phyloP scores from a whole-genome alignment of 2,329 filamentous ascomycete species.

The Neofusicoccum cordaticola region DNA sequence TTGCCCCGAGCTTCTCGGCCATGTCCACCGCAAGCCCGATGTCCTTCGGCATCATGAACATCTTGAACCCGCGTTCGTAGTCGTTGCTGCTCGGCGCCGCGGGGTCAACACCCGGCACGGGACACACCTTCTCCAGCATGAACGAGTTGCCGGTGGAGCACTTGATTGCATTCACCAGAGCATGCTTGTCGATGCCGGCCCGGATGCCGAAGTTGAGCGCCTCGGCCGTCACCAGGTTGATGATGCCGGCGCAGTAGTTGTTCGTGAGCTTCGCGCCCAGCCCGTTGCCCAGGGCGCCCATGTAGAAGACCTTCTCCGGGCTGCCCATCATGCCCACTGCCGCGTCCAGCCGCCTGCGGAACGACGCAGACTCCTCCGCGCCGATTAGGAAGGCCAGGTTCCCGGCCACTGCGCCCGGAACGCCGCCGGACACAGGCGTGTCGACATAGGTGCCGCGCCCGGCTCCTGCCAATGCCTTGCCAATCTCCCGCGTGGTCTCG shows the following conservation, averaged over 20 bases:
- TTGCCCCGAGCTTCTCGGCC: conserved; percentile 27
- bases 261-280: conserved; percentile 34
- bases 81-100: conserved; percentile 38
- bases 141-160: conserved; percentile 32
- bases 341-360: conserved; percentile 20
- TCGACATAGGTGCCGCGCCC: conserved; percentile 29
- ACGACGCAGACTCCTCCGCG: not conserved
- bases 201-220: conserved; percentile 31
- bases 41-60: conserved; percentile 37
- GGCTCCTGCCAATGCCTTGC: conserved; percentile 19
- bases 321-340: conserved; percentile 26
- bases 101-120: conserved; percentile 33
- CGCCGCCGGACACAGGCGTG: conserved; percentile 33
- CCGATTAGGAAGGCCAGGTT: conserved; percentile 30
- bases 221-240: conserved; percentile 32
- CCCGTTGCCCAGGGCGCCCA: conserved; percentile 28
- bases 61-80: conserved; percentile 33
- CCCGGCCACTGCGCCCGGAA: conserved; percentile 30
- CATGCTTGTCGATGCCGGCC: conserved; percentile 29
- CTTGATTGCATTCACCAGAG: conserved; percentile 29
- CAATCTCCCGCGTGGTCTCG: conserved; percentile 27
- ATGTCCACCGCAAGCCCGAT: conserved; percentile 29
- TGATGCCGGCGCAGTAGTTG: conserved; percentile 32
- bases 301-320: conserved; percentile 30
- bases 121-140: conserved; percentile 35